phyloP scores from a whole-genome alignment of 2,329 filamentous ascomycete genomes.

The Parascedosporium putredinis region DNA sequence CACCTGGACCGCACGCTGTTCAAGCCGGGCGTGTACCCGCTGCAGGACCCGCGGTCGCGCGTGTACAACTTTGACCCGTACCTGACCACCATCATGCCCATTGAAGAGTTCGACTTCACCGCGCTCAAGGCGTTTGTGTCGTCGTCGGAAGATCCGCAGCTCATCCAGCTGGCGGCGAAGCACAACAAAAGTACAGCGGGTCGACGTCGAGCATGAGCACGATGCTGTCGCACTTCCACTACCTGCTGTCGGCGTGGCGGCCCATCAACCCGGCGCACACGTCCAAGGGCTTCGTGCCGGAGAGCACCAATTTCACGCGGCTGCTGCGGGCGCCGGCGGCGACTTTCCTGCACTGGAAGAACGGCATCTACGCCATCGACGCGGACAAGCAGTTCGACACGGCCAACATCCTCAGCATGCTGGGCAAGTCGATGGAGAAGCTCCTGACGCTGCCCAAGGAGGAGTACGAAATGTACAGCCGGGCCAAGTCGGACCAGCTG shows the following conservation, averaged over 20 bases:
- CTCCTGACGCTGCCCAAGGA: slow-evolving; percentile 73
- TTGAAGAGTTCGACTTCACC: slow-evolving; percentile 84
- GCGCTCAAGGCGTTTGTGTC: slow-evolving; percentile 81
- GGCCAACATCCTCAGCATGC: slow-evolving; percentile 77
- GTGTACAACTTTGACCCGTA: slow-evolving; percentile 98
- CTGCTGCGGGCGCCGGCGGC: slow-evolving; percentile 65
- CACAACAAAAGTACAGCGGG: slow-evolving; percentile 74
- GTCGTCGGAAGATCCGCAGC: slow-evolving; percentile 69
- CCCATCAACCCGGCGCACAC: slow-evolving; percentile 55
- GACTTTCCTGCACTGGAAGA: slow-evolving; percentile 70
- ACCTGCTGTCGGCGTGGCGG: slow-evolving; percentile 76
- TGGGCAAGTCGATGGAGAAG: slow-evolving; percentile 96
- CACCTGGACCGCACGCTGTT: slow-evolving; percentile 86
- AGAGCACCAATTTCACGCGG: slow-evolving; percentile 57
- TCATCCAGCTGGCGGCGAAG: slow-evolving; percentile 58
- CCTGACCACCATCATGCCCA: slow-evolving; percentile 84
- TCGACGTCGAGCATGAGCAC: slow-evolving; percentile 96
- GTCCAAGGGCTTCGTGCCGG: slow-evolving; percentile 54
- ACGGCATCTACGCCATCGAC: slow-evolving; percentile 88
- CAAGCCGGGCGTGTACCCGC: slow-evolving; percentile 83
- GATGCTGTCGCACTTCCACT: slow-evolving; percentile 84
- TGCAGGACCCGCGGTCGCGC: slow-evolving; percentile 77
- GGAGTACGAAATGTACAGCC: slow-evolving; percentile 78
- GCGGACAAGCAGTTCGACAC: slow-evolving; percentile 86
- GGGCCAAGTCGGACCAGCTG: slow-evolving; percentile 55